These are phyloP conservation scores for Verticillium alfalfae DNA, from an alignment of 2,329 filamentous ascomycete genomes.

Conservation along the genomic window DNA sequence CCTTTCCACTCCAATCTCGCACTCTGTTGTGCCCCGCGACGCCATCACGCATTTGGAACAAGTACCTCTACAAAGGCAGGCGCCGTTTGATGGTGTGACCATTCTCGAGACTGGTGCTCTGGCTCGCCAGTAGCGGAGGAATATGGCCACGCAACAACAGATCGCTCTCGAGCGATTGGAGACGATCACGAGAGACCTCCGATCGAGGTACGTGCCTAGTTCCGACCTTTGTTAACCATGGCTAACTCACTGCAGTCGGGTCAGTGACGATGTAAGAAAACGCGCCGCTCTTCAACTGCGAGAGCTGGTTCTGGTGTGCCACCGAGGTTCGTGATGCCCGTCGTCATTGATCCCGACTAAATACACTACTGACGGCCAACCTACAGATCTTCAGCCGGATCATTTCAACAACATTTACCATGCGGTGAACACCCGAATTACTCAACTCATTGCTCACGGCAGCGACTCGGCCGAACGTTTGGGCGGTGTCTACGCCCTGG, in stretches of 20 bases:
- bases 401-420: conserved; percentile 62
- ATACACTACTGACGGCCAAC: background rate
- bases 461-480: conserved; percentile 83
- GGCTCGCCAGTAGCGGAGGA: conserved; percentile 15
- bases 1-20: background rate
- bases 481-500: conserved; percentile 86
- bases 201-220: conserved; percentile 41
- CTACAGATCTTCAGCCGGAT: conserved; percentile 68
- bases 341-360: conserved; percentile 3
- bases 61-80: background rate
- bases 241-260: conserved; percentile 4
- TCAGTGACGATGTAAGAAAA: conserved; percentile 43
- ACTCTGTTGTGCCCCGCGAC: background rate
- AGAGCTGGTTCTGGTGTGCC: conserved; percentile 48
- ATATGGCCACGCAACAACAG: conserved; percentile 39
- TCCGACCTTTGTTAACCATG: background rate
- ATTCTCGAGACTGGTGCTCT: conserved; percentile 6
- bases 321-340: conserved; percentile 40
- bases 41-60: background rate
- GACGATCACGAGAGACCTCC: conserved; percentile 47
- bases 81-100: background rate
- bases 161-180: conserved; percentile 52
- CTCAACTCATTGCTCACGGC: conserved; percentile 71
- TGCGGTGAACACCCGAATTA: conserved; percentile 51
- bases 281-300: conserved; percentile 48